phyloP scores from a whole-genome alignment of 1,284 basidiomycete species.

The Pulchroboletus neoregius region DNA sequence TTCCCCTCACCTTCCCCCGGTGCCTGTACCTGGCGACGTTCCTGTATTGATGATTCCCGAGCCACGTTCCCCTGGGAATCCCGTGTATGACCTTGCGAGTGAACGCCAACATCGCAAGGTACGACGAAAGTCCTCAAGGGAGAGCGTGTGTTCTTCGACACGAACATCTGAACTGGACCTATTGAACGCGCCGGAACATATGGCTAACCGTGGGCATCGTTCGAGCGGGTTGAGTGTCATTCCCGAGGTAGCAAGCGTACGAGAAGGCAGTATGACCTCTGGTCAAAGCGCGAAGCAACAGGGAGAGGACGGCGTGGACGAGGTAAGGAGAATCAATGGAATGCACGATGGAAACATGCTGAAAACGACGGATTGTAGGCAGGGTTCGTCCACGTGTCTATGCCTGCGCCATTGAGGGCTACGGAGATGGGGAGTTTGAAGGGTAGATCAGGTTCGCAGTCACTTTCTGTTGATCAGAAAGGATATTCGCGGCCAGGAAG shows the following conservation, averaged over 20 bases:
- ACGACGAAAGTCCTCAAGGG: conserved; percentile 30
- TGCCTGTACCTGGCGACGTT: conserved; percentile 28
- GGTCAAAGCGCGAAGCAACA: conserved; percentile 11
- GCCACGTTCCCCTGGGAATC: conserved; percentile 27
- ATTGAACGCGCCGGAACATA: conserved; percentile 31
- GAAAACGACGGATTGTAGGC: conserved; percentile 17
- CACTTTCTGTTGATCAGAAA: conserved; percentile 25
- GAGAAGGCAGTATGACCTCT: conserved; percentile 21
- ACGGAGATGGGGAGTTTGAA: conserved; percentile 26
- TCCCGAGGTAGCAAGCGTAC: conserved; percentile 31
- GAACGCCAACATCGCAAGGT: conserved; percentile 29
- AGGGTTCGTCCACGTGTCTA: conserved; percentile 35
- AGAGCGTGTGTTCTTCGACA: conserved; percentile 33
- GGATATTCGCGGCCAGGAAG: conserved; percentile 24
- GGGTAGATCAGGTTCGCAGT: conserved; percentile 16
- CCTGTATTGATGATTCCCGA: conserved; percentile 33
- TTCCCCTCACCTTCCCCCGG: conserved; percentile 31
- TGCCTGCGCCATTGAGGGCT: conserved; percentile 29
- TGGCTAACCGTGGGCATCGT: conserved; percentile 15
- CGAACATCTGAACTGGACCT: conserved; percentile 34
- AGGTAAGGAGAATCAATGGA: conserved; percentile 20
- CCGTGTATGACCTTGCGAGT: conserved; percentile 14
- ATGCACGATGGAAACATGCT: conserved; percentile 3
- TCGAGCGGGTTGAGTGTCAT: conserved; percentile 28
- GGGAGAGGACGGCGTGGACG: conserved; percentile 31